Conservation (phyloP, 1,284 basidiomycete genomes). For the Pseudomicrostroma phylloplanum region DNA sequence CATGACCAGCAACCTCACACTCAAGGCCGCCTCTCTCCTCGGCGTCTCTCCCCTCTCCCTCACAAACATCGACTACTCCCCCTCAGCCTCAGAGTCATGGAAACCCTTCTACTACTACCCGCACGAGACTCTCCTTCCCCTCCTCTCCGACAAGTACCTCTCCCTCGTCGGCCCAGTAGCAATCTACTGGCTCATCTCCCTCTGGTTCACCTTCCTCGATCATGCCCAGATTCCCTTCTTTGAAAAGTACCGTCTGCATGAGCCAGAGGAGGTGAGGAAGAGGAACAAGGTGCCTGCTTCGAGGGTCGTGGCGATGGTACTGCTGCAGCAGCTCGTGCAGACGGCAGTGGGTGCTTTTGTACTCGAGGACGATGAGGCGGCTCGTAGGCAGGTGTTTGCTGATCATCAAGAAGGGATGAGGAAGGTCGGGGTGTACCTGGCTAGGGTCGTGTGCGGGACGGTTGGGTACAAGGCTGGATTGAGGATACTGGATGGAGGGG, state of each 20-base stretch:
- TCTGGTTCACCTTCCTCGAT: slow-evolving; percentile 78
- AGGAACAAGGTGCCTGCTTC: slow-evolving; percentile 69
- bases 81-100: not conserved
- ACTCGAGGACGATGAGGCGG: slow-evolving; percentile 58
- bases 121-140: slow-evolving; percentile 58
- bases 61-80: not conserved
- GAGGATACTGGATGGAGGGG: slow-evolving; percentile 51
- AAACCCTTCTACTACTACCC: slow-evolving; percentile 56
- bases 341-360: slow-evolving; percentile 67
- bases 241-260: slow-evolving; percentile 80
- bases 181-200: slow-evolving; percentile 80
- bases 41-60: not conserved
- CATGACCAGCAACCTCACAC: no score
- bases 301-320: slow-evolving; percentile 70
- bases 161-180: slow-evolving; percentile 70
- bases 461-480: slow-evolving; percentile 52
- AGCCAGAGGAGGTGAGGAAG: slow-evolving; percentile 69
- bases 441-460: slow-evolving; percentile 54
- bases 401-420: slow-evolving; percentile 56
- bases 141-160: slow-evolving; percentile 67
- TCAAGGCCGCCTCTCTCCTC: no score
- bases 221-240: slow-evolving; percentile 64
- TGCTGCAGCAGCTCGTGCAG: slow-evolving; percentile 80
- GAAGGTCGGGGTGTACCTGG: slow-evolving; percentile 47
- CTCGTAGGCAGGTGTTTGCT: slow-evolving; percentile 34